Conservation (phyloP, 352 stramenopile species). For the Halophytophthora batemanensis region DNA sequence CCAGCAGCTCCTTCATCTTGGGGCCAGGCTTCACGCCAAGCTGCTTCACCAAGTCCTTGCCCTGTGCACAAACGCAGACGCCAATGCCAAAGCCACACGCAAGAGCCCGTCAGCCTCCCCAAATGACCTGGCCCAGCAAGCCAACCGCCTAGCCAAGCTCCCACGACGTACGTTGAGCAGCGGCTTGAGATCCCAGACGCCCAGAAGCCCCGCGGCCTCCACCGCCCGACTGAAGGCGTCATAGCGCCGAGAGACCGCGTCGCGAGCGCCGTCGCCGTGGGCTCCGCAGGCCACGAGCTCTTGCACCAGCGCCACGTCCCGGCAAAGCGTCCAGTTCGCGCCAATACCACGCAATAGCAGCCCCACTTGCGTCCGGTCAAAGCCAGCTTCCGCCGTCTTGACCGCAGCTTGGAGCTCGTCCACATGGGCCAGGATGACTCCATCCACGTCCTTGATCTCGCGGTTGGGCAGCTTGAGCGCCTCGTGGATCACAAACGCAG, state of each 20-base stretch:
- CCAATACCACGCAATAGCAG: constrained; percentile 61
- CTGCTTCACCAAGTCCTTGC: constrained; percentile 66
- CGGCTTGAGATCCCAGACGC: constrained; percentile 64
- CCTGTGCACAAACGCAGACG: constrained; percentile 31
- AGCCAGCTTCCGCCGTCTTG: constrained; percentile 6
- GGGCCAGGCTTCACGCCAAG: constrained; percentile 57
- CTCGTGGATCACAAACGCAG: constrained; percentile 55
- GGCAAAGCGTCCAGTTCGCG: constrained; percentile 52
- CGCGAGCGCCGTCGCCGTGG: constrained; percentile 5
- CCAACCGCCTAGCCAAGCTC: too few relatives aligned
- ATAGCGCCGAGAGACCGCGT: constrained; percentile 31
- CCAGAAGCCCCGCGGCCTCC: constrained; percentile 23
- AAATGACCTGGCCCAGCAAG: too few relatives aligned
- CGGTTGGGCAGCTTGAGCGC: constrained; percentile 61
- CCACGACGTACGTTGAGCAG: constrained; percentile 61
- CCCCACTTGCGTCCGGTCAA: constrained; percentile 50
- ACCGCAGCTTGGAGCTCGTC: constrained; percentile 24
- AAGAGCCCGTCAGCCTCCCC: too few relatives aligned
- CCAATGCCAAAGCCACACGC: constrained; percentile 3
- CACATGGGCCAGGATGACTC: constrained; percentile 43
- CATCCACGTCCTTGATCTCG: constrained; percentile 65
- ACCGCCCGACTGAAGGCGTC: constrained; percentile 32
- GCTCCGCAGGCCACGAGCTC: constrained; percentile 34
- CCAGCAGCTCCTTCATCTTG: constrained; percentile 52
- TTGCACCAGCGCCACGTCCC: constrained; percentile 47